phyloP scores from a whole-genome alignment of 2,329 filamentous ascomycete species.

The Paecilomyces fulvus region DNA sequence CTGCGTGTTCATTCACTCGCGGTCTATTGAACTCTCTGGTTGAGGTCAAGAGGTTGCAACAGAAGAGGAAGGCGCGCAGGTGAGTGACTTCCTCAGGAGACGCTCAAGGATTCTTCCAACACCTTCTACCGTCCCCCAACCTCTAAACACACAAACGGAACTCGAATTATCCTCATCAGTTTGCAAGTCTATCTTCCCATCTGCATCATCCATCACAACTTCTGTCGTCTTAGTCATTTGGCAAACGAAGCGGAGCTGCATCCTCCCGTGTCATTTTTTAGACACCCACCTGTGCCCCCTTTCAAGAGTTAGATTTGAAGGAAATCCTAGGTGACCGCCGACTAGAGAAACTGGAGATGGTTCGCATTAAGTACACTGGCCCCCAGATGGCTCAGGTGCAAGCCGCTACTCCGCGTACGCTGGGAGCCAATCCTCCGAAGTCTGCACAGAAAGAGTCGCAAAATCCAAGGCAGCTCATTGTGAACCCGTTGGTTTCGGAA shows the following conservation, averaged over 20 bases:
- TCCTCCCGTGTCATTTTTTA: background rate
- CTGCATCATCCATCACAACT: background rate
- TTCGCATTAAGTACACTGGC: slow-evolving; percentile 16
- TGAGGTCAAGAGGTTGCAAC: background rate
- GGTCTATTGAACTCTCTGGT: background rate
- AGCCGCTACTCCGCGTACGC: slow-evolving; percentile 3
- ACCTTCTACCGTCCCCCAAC: background rate
- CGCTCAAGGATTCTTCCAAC: background rate
- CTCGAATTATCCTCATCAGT: background rate
- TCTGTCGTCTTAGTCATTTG: background rate
- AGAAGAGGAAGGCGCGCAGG: background rate
- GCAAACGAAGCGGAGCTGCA: background rate
- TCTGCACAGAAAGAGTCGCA: slow-evolving; percentile 9
- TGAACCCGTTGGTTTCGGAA: slow-evolving; percentile 1
- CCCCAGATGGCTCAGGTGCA: slow-evolving; percentile 10
- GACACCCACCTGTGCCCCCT: background rate
- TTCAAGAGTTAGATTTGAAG: background rate
- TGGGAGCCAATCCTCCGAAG: slow-evolving; percentile 3
- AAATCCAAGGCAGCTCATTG: slow-evolving; percentile 5
- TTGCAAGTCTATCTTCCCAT: background rate
- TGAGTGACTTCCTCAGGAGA: background rate
- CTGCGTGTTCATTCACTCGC: background rate
- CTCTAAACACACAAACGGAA: background rate
- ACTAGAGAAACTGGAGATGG: slow-evolving; percentile 8
- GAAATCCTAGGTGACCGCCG: background rate